Base-by-base conservation (phyloP, 2,329 filamentous ascomycete genomes). In the Penicillium sp. region DNA sequence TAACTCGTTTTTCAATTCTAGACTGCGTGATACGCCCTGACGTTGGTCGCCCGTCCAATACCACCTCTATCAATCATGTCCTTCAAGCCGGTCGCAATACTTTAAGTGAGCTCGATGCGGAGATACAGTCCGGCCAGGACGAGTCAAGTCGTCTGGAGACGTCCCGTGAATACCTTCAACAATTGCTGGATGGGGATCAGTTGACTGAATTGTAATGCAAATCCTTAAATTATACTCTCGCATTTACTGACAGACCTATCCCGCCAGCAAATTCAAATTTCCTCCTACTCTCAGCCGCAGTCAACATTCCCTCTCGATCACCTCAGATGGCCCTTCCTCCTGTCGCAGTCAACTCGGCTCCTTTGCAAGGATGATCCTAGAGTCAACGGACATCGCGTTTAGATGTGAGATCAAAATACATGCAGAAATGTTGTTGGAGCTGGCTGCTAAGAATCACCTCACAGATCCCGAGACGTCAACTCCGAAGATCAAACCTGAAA, bases 121-220 rank as follows among this genome's bases (percentile, higher is more conserved):
- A 94, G 73, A 87, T 89, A 61, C 78, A 81, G 43, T 84, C 85
- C 52, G 83, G 84, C 46, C 82, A 83, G 33, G 72, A 74, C 51
- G 74, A 77, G 49, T 88, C 90, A 22, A 85, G 85, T 71, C 85
- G 87, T 65, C 80, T 93, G 51, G 88, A 91, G 68, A 87, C 89
- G 68, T 89, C 88, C 11, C 82, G 93, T 49, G 84, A 89, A 68
- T 88, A 94, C 73, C 82, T 97, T 33, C 85, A 91, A 59, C 87
- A 88, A 64, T 84, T 96, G 43, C 77, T 97, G 58, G 87, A 88
- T 71, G 84, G 87, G 1, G 85, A 88, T n/a, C 87, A 88, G 62
- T 80, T 79, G 65, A 79, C 78, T 6, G 75, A 80, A 69, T 79
- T 79, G 78, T 80, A 70, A 71, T 75, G 53, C 25, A 42, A 46